These are phyloP conservation scores for Phlegmacium glaucopus DNA, from an alignment of 768 basidiomycete genomes.

Conservation along the genomic window DNA sequence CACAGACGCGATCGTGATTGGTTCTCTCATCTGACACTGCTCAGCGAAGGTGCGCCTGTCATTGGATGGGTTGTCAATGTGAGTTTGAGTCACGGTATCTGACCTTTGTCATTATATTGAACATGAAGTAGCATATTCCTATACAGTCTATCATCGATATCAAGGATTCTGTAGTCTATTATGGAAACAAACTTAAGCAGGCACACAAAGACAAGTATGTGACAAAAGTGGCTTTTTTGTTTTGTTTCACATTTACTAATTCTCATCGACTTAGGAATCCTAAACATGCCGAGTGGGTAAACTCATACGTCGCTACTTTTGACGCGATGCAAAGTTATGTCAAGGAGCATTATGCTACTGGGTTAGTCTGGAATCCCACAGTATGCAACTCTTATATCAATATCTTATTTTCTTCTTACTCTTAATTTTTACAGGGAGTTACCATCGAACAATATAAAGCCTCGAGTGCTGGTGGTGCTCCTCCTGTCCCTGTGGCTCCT, in stretches of 20 bases:
- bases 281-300: conserved; percentile 88
- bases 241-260: too few relatives aligned
- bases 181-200: conserved; percentile 85
- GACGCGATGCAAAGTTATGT: conserved; percentile 83
- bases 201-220: conserved; percentile 90
- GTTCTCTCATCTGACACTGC: conserved; percentile 73
- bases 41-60: conserved; percentile 78
- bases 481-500: conserved; percentile 37
- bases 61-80: conserved; percentile 90
- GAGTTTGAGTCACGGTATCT: conserved; percentile 25
- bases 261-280: conserved; percentile 56
- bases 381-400: conserved; percentile 34
- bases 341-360: conserved; percentile 81
- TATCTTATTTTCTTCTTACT: conserved; percentile 4
- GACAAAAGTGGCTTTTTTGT: too few relatives aligned
- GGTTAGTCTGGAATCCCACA: conserved; percentile 84
- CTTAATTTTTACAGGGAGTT: conserved; percentile 42
- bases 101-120: not conserved
- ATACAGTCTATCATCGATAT: conserved; percentile 75
- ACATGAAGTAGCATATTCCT: conserved; percentile 64
- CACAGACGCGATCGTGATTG: conserved; percentile 79
- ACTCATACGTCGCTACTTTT: conserved; percentile 61
- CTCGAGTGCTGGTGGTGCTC: conserved; percentile 26
- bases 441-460: conserved; percentile 52
- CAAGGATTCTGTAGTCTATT: conserved; percentile 86